phyloP scores from a whole-genome alignment of 2,329 filamentous ascomycete species.

The Diaporthe ampelina region DNA sequence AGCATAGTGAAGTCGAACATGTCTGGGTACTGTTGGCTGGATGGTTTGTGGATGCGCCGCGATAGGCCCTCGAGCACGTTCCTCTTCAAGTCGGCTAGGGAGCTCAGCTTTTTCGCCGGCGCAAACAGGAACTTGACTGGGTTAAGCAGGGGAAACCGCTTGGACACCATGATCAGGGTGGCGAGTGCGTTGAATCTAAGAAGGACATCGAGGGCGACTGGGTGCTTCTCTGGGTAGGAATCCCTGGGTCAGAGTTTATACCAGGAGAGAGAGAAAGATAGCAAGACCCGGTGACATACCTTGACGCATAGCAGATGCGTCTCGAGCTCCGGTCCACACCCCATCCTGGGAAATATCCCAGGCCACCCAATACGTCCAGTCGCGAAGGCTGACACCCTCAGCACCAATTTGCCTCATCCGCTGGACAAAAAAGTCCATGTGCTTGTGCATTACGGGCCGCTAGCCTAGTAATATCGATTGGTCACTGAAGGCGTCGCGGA shows the following conservation, averaged over 20 bases:
- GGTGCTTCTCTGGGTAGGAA: background rate
- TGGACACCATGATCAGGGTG: too few relatives aligned
- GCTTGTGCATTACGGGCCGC: background rate
- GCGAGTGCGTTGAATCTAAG: too few relatives aligned
- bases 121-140: too few relatives aligned
- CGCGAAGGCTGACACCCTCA: conserved; percentile 1
- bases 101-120: too few relatives aligned
- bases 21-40: too few relatives aligned
- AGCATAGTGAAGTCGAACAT: too few relatives aligned
- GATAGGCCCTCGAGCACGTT: too few relatives aligned
- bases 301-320: background rate
- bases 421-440: conserved; percentile 21
- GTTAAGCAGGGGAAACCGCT: too few relatives aligned
- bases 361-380: conserved; percentile 23
- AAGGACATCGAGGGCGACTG: background rate
- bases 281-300: background rate
- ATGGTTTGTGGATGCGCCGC: too few relatives aligned
- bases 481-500: background rate
- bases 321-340: background rate
- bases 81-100: too few relatives aligned
- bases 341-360: background rate
- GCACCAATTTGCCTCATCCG: conserved; percentile 1
- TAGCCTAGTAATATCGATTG: background rate
- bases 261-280: background rate
- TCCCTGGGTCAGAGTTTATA: background rate